phyloP scores from a whole-genome alignment of 352 stramenopile species.

The Phytophthora nicotianae region DNA sequence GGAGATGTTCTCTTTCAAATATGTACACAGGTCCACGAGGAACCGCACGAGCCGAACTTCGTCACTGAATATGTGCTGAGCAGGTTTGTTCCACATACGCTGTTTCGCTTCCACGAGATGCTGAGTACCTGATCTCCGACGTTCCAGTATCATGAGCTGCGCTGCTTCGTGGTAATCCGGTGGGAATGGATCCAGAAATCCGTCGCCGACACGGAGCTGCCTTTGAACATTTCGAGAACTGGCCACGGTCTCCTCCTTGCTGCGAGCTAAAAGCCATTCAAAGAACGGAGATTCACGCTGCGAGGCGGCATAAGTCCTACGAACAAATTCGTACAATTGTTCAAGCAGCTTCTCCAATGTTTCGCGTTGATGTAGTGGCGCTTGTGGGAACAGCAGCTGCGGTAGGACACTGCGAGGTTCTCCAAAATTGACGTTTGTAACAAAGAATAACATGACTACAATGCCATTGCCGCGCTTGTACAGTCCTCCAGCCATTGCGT shows the following conservation, averaged over 20 bases:
- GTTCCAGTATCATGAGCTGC: constrained; percentile 47
- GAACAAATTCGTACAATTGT: constrained; percentile 49
- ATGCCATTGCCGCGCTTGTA: constrained; percentile 56
- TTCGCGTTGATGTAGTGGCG: constrained; percentile 47
- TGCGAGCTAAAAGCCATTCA: constrained; percentile 57
- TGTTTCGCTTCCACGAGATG: constrained; percentile 53
- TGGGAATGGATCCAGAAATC: constrained; percentile 62
- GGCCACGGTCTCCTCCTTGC: constrained; percentile 48
- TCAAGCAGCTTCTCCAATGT: constrained; percentile 45
- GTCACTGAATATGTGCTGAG: constrained; percentile 63
- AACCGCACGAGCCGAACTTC: constrained; percentile 64
- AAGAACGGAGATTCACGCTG: constrained; percentile 58
- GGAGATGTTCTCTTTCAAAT: constrained; percentile 58
- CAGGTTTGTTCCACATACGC: constrained; percentile 42
- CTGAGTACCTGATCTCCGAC: constrained; percentile 37
- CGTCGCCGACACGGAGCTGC: constrained; percentile 32
- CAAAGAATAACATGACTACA: constrained; percentile 66
- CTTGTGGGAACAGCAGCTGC: constrained; percentile 48
- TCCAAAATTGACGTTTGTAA: constrained; percentile 65
- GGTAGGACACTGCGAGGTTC: constrained; percentile 48
- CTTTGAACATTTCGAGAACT: constrained; percentile 45
- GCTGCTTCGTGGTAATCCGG: constrained; percentile 45
- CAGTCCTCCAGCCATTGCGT: constrained; percentile 50
- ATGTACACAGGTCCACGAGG: constrained; percentile 67
- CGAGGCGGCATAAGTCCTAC: constrained; percentile 37